Evolutionary conservation across 169 alveolate genomes (phyloP).

Genomic region (Cryptosporidium ubiquitum): DNA sequence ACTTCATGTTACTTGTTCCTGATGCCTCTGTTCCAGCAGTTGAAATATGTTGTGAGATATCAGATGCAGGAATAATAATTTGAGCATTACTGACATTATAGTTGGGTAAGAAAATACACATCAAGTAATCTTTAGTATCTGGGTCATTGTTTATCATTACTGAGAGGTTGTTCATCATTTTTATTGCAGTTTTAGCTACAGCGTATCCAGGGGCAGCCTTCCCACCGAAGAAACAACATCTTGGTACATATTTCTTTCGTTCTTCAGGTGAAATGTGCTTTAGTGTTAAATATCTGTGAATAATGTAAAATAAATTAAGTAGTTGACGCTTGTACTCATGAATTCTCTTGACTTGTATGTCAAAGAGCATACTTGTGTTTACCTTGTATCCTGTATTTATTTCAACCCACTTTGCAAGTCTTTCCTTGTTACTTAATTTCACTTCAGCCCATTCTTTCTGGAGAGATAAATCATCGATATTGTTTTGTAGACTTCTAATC

Average conservation of each 20-base stretch:
- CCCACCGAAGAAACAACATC: slow-evolving; percentile 93
- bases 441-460: slow-evolving; percentile 84
- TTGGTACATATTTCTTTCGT: slow-evolving; percentile 82
- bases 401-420: slow-evolving; percentile 86
- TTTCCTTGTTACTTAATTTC: slow-evolving; percentile 83
- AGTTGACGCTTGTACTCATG: slow-evolving; percentile 95
- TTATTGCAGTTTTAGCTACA: slow-evolving; percentile 92
- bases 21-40: slow-evolving; percentile 96
- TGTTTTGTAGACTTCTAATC: slow-evolving; percentile 81
- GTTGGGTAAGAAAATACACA: slow-evolving; percentile 91
- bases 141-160: slow-evolving; percentile 90
- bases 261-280: slow-evolving; percentile 84
- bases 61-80: slow-evolving; percentile 93
- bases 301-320: slow-evolving; percentile 88
- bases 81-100: slow-evolving; percentile 93
- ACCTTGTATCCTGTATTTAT: slow-evolving; percentile 81
- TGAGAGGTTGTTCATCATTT: slow-evolving; percentile 88
- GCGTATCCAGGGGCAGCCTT: slow-evolving; percentile 94
- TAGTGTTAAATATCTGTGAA: slow-evolving; percentile 87
- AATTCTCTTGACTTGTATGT: slow-evolving; percentile 92
- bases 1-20: slow-evolving; percentile 95
- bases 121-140: slow-evolving; percentile 86
- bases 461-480: slow-evolving; percentile 82
- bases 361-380: slow-evolving; percentile 86
- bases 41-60: slow-evolving; percentile 92